A percentile compares a stretch with the other conserved stretches of the same genome.
Conservation (phyloP, 176 grass and related monocot genomes). For the Carex scoparia region DNA sequence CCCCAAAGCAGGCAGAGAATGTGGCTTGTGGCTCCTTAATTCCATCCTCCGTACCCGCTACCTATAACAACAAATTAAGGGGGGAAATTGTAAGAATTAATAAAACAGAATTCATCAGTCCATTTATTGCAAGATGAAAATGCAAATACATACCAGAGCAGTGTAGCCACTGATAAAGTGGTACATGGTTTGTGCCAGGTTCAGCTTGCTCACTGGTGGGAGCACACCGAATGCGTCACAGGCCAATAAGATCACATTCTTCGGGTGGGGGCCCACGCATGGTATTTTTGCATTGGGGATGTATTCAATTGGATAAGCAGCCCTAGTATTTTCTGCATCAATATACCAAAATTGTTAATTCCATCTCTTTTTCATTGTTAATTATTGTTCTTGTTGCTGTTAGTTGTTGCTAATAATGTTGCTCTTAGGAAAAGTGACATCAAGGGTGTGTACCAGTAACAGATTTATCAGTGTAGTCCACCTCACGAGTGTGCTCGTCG, state of each 20-base stretch:
- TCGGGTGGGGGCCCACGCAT: constrained; percentile 86
- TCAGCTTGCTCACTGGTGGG: constrained; percentile 94
- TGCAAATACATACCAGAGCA: constrained; percentile 43
- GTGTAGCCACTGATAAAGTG: constrained; percentile 99
- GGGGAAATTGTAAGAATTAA: not conserved
- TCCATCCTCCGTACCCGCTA: constrained; percentile 92
- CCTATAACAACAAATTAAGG: constrained; percentile 27
- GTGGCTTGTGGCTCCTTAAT: constrained; percentile 97
- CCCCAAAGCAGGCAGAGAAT: constrained; percentile 96
- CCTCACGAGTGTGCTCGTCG: constrained; percentile 90
- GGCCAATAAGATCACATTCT: constrained; percentile 93
- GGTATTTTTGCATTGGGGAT: constrained; percentile 93
- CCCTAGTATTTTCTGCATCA: constrained; percentile 79
- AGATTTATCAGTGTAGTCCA: constrained; percentile 85
- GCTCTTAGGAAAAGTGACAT: not conserved
- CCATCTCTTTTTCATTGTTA: not conserved
- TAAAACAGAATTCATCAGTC: not conserved
- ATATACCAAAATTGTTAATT: not conserved
- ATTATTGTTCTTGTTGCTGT: not conserved
- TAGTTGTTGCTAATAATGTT: not conserved
- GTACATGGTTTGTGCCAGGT: constrained; percentile 95
- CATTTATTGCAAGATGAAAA: not conserved
- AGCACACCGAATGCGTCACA: constrained; percentile 96
- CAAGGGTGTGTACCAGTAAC: constrained; percentile 57
- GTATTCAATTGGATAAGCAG: constrained; percentile 93